Evolutionary conservation across 2,329 filamentous ascomycete genomes (phyloP).

Genomic region (Aspergillus jensenii): DNA sequence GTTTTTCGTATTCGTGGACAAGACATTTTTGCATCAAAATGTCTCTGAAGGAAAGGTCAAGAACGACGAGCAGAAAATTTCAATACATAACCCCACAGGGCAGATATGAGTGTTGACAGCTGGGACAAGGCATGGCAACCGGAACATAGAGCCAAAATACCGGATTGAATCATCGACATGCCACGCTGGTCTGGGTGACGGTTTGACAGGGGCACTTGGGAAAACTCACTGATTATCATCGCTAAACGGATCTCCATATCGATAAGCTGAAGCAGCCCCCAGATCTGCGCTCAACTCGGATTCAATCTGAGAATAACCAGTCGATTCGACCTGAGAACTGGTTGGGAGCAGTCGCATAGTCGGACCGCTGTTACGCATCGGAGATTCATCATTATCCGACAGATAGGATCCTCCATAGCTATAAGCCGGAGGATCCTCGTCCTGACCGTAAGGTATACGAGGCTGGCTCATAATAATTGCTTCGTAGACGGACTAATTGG

Average conservation of each 20-base stretch:
- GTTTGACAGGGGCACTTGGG: slow-evolving; percentile 10
- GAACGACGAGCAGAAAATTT: neutral
- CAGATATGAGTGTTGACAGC: neutral
- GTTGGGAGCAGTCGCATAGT: slow-evolving; percentile 49
- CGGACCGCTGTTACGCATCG: slow-evolving; percentile 34
- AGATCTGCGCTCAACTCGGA: slow-evolving; percentile 29
- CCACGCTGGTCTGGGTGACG: neutral
- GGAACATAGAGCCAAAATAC: slow-evolving; percentile 3
- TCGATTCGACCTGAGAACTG: slow-evolving; percentile 34
- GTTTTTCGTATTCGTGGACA: slow-evolving; percentile 9
- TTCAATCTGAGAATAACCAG: slow-evolving; percentile 30
- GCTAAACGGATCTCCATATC: slow-evolving; percentile 24
- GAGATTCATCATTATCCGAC: slow-evolving; percentile 29
- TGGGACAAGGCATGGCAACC: slow-evolving; percentile 8
- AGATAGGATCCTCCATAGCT: slow-evolving; percentile 30
- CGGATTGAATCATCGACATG: slow-evolving; percentile 15
- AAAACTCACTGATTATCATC: slow-evolving; percentile 16
- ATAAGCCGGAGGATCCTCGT: slow-evolving; percentile 47
- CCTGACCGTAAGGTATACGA: slow-evolving; percentile 36
- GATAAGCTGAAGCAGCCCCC: slow-evolving; percentile 27
- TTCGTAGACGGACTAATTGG: neutral
- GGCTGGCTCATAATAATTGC: slow-evolving; percentile 20
- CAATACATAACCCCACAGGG: neutral
- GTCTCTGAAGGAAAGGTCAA: neutral
- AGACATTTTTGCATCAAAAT: neutral